Base-by-base conservation (phyloP, 306 rosid genomes). In the Quillaja saponaria region DNA sequence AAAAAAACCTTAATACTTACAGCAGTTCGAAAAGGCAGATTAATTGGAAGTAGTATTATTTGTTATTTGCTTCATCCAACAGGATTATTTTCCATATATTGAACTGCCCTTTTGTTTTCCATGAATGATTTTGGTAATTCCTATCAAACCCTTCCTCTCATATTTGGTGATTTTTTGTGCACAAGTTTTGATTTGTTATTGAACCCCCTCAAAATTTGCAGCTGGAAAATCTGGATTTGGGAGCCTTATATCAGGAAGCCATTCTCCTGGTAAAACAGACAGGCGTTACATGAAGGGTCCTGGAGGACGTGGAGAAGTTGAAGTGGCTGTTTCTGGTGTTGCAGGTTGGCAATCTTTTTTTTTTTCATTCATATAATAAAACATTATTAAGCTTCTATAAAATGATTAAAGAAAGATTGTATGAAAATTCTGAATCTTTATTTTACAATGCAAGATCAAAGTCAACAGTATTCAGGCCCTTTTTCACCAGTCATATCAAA, bases 261-360 rank as follows among this genome's bases (percentile, higher is more conserved):
- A 85, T 61, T 80, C 80, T 67, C 69, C 84, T 35, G 87, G 94
- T 3, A 92, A 89, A 85, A 76, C 87, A 65, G 97, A 92, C 71
- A 83, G 86, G 80, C 84, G 89, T 33, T 92, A 86, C 84, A 92
- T 92, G 99, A 92, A 78, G 84, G 99, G 99, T 67, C 99, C 99
- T 12, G 99, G 95, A 65, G 99, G 99, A 58, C 83, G 94, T n/a
- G 97, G 99, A 34, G 99, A 92, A 78, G 95, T 92, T 87, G 99
- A 92, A 81, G 97, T 89, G 58, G 99, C 99, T 39, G 99, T 92
- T 79, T 92, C 99, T 44, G 87, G 99, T 66, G 95, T 92, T 69
- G 80, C 69, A 77, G 99, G 96, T 86, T 63, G 65, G 71, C 41
- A 49, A 56, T 40, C 21, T 21, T 63, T 68, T 63, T 33, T 28